Conservation (phyloP, 1,284 basidiomycete species). For the Butyriboletus appendiculatus region DNA sequence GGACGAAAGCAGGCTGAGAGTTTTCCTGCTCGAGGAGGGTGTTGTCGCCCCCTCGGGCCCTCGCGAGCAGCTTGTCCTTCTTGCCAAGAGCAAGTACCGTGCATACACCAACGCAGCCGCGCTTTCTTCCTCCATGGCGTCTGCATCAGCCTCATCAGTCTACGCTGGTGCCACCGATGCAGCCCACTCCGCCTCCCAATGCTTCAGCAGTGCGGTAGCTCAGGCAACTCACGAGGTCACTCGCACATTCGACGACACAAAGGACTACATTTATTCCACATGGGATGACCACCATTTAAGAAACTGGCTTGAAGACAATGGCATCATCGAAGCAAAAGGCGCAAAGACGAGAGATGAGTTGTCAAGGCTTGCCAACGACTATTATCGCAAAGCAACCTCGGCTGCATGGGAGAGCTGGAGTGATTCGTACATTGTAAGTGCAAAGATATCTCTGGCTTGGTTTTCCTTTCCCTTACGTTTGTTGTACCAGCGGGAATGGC, state of each 20-base stretch:
- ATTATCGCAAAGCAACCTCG: conserved; percentile 62
- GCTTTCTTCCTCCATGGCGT: conserved; percentile 50
- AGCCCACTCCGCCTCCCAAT: conserved; percentile 47
- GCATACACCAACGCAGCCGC: conserved; percentile 58
- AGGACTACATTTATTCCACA: conserved; percentile 85
- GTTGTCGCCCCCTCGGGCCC: conserved; percentile 79
- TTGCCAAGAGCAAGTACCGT: conserved; percentile 73
- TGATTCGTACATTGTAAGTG: conserved; percentile 75
- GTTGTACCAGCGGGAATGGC: conserved; percentile 69
- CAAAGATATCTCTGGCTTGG: not conserved
- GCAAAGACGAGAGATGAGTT: conserved; percentile 70
- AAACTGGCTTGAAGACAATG: conserved; percentile 73
- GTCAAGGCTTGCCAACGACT: conserved; percentile 63
- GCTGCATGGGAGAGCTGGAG: conserved; percentile 86
- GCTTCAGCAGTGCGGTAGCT: conserved; percentile 41
- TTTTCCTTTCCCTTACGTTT: not conserved
- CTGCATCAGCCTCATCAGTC: conserved; percentile 61
- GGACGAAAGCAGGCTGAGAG: conserved; percentile 80
- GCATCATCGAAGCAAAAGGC: conserved; percentile 66
- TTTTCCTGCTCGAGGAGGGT: conserved; percentile 87
- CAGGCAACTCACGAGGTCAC: conserved; percentile 59
- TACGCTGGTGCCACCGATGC: conserved; percentile 30
- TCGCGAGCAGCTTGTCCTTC: conserved; percentile 75
- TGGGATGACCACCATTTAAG: conserved; percentile 82
- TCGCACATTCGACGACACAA: conserved; percentile 66